phyloP scores from a whole-genome alignment of 2,329 filamentous ascomycete genomes.

The Aureobasidium subglaciale region DNA sequence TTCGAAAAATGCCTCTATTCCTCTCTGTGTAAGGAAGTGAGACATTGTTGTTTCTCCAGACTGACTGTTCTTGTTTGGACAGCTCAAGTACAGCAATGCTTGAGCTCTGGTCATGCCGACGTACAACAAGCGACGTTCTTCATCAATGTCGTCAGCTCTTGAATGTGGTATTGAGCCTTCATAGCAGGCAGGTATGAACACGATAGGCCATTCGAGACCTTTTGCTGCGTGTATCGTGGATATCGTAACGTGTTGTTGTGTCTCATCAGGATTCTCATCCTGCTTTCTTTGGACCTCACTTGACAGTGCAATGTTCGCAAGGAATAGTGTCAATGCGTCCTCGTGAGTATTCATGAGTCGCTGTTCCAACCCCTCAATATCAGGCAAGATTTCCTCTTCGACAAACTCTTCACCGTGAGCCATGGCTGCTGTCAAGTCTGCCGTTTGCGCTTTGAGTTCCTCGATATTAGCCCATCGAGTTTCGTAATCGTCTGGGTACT shows the following conservation, averaged over 20 bases:
- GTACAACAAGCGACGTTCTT: conserved; percentile 83
- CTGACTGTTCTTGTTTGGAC: conserved; percentile 60
- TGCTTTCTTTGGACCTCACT: conserved; percentile 65
- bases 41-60: conserved; percentile 59
- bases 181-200: conserved; percentile 87
- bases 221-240: conserved; percentile 96
- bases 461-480: conserved; percentile 81
- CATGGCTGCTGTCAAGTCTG: conserved; percentile 55
- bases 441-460: conserved; percentile 74
- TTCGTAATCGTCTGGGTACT: conserved; percentile 68
- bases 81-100: conserved; percentile 77
- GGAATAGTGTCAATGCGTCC: conserved; percentile 67
- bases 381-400: conserved; percentile 50
- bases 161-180: conserved; percentile 86
- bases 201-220: conserved; percentile 90
- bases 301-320: conserved; percentile 85
- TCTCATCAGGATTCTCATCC: conserved; percentile 49
- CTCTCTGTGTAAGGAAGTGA: conserved; percentile 57
- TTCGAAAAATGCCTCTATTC: conserved; percentile 47
- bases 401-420: conserved; percentile 29
- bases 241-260: conserved; percentile 58
- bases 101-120: conserved; percentile 96
- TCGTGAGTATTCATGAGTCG: conserved; percentile 41
- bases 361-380: conserved; percentile 66
- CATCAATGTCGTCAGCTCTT: conserved; percentile 74